Conservation (phyloP, 441 rosid species). For the Adansonia madagascariensis region DNA sequence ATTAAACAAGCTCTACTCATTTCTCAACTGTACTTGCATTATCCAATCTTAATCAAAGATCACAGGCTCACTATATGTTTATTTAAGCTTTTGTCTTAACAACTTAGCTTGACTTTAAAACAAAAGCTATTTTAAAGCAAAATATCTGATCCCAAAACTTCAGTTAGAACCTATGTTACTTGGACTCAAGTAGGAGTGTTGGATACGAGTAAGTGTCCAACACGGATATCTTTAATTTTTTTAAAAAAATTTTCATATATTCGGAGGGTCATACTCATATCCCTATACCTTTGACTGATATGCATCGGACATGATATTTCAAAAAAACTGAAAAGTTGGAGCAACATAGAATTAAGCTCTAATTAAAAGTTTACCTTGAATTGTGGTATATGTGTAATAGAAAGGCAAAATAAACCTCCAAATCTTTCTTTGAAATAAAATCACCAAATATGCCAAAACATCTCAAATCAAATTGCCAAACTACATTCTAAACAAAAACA, state of each 20-base stretch:
- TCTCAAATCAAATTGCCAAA: not conserved
- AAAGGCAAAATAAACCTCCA: not conserved
- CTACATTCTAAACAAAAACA: not conserved
- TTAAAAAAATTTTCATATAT: no score
- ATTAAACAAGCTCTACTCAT: not conserved
- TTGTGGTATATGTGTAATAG: not conserved
- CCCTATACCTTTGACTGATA: no score
- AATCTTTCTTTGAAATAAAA: not conserved
- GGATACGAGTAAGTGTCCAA: no score
- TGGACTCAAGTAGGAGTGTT: no score
- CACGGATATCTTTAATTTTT: no score
- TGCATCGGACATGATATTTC: no score
- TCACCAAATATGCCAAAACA: not conserved
- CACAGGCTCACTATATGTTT: not conserved
- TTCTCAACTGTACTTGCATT: not conserved
- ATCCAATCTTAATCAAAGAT: not conserved
- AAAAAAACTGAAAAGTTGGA: no score
- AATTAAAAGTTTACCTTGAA: not conserved
- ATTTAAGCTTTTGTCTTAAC: not conserved
- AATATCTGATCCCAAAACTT: not conserved
- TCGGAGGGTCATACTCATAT: no score
- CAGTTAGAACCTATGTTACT: no score
- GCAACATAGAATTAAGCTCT: no score
- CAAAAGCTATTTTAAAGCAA: conserved; percentile 2
- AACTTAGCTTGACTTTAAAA: not conserved